Conservation (phyloP, 495 filamentous ascomycete species). For the Talaromyces wortmannii region DNA sequence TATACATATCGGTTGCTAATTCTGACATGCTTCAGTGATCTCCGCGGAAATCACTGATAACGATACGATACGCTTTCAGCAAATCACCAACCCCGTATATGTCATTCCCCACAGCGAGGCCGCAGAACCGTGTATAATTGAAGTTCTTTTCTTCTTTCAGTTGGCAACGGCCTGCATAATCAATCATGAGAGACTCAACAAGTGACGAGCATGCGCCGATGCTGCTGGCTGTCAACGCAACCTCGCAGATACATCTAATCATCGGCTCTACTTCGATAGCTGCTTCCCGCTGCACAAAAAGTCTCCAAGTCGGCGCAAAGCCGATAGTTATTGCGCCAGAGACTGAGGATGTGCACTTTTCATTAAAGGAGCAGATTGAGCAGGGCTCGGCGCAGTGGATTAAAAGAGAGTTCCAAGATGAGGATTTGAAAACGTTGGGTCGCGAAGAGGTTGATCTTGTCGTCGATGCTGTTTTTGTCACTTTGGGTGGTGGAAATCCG, state of each 20-base stretch:
- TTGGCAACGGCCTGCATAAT: neutral
- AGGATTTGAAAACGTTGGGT: conserved; percentile 70
- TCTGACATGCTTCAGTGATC: too few relatives aligned
- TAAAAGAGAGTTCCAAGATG: conserved; percentile 58
- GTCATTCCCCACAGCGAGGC: too few relatives aligned
- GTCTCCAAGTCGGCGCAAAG: conserved; percentile 77
- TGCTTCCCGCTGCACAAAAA: conserved; percentile 70
- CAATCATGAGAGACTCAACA: neutral
- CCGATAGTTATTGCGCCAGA: conserved; percentile 77
- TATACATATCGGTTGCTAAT: too few relatives aligned
- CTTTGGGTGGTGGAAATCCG: conserved; percentile 47
- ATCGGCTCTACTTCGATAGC: conserved; percentile 83
- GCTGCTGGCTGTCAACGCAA: conserved; percentile 69
- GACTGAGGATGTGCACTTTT: conserved; percentile 58
- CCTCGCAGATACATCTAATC: conserved; percentile 76
- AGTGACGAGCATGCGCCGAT: conserved; percentile 34
- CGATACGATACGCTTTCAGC: too few relatives aligned
- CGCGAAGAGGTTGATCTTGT: conserved; percentile 70
- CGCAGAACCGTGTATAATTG: too few relatives aligned
- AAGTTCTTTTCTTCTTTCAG: too few relatives aligned
- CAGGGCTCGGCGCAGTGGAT: conserved; percentile 68
- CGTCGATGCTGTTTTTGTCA: conserved; percentile 92
- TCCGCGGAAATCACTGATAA: too few relatives aligned
- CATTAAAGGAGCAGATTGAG: conserved; percentile 64
- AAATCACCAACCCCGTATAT: too few relatives aligned